Evolutionary conservation across 2,329 filamentous ascomycete species (phyloP), one percentile per base, ranked within the genome.

Genomic region (Fusarium mangiferae): DNA sequence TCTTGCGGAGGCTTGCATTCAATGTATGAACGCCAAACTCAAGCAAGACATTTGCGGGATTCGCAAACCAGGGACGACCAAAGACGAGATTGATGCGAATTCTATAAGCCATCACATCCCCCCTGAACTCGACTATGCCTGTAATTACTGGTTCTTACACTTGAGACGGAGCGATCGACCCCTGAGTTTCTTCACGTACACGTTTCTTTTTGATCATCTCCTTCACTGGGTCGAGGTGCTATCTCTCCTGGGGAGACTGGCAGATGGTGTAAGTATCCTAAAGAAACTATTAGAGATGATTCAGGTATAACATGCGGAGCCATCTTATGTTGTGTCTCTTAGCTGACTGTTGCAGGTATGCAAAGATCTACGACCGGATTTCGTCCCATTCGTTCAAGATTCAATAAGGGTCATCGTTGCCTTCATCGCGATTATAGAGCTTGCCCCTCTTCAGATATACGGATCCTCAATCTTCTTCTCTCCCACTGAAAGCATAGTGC

Each of bases 321-420:
- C 14, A n/a, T 22, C 5, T 0, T 24, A 17, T 11, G 7, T 24
- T 17, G 1, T 17, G 1, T 1, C 3, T 3, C 9, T 17, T 0
- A 7, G n/a, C 41, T 42, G 7, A 44, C 10, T 4, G 14, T 12
- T 44, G n/a, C n/a, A 44, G 41, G 0, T 15, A 18, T 44, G n/a
- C n/a, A 5, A 5, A 24, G n/a, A 44, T 24, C 1, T 44, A 24
- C n/a, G 0, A 0, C 41, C 17, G 4, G n/a, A 17, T 4, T 44
- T 24, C 1, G 6, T 7, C 1, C n/a, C 41, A 12, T 44, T 44
- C 10, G n/a, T 44, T 15, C 9, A 7, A 17, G 41, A 44, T 44
- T 24, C 41, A 17, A 7, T 44, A 5, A 44, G 41, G 6, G 41
- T 44, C 6, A 44, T 24, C 9, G n/a, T 24, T 17, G n/a, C 41